Evolutionary conservation across 805 yeast species (phyloP).

Genomic region (Yarrowia bubula): DNA sequence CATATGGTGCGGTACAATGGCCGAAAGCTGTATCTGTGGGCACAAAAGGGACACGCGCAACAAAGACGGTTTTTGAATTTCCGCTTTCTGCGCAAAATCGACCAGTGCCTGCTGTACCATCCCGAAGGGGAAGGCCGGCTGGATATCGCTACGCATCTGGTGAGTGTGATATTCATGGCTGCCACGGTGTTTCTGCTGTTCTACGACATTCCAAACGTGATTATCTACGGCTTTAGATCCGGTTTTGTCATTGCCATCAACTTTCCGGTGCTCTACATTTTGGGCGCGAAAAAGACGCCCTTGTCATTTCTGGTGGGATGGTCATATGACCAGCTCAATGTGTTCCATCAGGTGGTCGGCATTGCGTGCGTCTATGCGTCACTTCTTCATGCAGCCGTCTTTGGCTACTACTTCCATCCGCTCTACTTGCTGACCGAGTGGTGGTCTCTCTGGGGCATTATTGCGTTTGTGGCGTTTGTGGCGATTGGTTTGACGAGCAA

Average conservation of each 20-base stretch:
- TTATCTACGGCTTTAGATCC: constrained; percentile 32
- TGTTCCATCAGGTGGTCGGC: constrained; percentile 45
- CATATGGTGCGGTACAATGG: constrained; percentile 9
- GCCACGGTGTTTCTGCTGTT: not conserved
- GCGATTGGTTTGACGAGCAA: constrained; percentile 31
- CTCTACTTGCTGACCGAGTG: constrained; percentile 30
- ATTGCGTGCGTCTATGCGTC: constrained; percentile 28
- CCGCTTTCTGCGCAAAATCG: not conserved
- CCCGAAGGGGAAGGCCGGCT: constrained; percentile 5
- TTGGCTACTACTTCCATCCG: constrained; percentile 30
- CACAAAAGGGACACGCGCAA: not conserved
- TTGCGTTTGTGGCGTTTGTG: constrained; percentile 31
- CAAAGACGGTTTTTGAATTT: not conserved
- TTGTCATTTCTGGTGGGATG: constrained; percentile 41
- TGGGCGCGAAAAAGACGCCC: constrained; percentile 35
- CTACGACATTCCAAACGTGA: constrained; percentile 17
- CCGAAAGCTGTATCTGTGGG: not conserved
- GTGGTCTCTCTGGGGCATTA: constrained; percentile 32
- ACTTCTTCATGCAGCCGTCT: constrained; percentile 30
- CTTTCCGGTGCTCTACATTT: constrained; percentile 32
- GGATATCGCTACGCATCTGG: constrained; percentile 7
- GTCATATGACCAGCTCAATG: constrained; percentile 47
- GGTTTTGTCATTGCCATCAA: constrained; percentile 32
- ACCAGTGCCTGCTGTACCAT: constrained; percentile 4
- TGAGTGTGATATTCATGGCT: not conserved